phyloP scores from a whole-genome alignment of 805 yeast genomes.

The Blastobotrys chiropterorum region DNA sequence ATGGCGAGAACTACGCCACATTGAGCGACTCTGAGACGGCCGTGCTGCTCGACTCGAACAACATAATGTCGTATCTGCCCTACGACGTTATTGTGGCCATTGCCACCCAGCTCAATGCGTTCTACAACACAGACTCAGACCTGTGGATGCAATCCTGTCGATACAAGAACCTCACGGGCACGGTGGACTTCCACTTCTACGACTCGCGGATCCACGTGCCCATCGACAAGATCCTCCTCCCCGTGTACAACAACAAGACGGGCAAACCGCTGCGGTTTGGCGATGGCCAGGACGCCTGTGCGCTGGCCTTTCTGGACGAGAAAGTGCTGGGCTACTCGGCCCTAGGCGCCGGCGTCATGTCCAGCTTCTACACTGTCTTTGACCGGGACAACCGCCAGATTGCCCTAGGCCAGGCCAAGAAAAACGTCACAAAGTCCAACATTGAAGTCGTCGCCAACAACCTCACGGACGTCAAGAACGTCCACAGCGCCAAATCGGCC shows the following conservation, averaged over 20 bases:
- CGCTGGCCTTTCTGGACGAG: conserved; percentile 16
- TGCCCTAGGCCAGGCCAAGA: conserved; percentile 18
- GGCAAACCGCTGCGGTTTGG: conserved; percentile 13
- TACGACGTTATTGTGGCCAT: conserved; percentile 17
- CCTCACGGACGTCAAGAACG: conserved; percentile 3
- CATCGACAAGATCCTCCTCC: conserved; percentile 13
- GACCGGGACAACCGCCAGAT: conserved; percentile 17
- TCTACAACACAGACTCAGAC: conserved; percentile 12
- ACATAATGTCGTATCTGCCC: conserved; percentile 20
- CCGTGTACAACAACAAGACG: conserved; percentile 10
- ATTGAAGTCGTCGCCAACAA: neutral
- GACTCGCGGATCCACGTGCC: conserved; percentile 18
- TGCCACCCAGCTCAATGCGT: conserved; percentile 23
- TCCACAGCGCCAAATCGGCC: neutral
- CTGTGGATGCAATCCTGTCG: conserved; percentile 23
- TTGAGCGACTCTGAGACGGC: conserved; percentile 9
- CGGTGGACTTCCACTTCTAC: conserved; percentile 16
- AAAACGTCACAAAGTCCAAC: neutral
- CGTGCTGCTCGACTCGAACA: conserved; percentile 19
- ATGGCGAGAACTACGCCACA: conserved; percentile 5
- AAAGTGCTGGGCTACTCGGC: conserved; percentile 16
- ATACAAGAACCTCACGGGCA: conserved; percentile 16
- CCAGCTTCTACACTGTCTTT: conserved; percentile 19
- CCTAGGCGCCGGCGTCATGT: conserved; percentile 18
- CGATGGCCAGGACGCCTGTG: conserved; percentile 18